Base-by-base conservation (phyloP, 2,329 filamentous ascomycete genomes). In the Elsinoe necatrix region DNA sequence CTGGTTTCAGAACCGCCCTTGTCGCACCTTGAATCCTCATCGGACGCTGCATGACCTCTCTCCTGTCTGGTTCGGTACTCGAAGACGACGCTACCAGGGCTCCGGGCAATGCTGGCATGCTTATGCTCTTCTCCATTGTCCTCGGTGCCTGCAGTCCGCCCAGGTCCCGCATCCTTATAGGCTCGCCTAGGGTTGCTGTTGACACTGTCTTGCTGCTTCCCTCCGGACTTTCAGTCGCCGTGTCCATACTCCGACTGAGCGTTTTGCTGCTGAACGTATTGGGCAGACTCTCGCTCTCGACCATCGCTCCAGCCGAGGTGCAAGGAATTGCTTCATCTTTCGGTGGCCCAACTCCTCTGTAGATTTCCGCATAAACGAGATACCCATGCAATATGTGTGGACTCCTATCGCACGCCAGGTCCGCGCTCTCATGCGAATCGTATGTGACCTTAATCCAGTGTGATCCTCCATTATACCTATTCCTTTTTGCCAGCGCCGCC, bases 391-490 rank as follows among this genome's bases (percentile, higher is more conserved):
- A 70, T 55, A 66, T 68, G 59, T 77, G 74, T 7, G 76, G 76
- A 29, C 70, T 73, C 58, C 72, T 70, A 57, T 75, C 71, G 60
- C 72, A 73, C 20, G 75, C 76, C 58, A 73, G 66, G 59, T 78
- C 76, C 0, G 75, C 75, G 2, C 75, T 73, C 60, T 75, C 71
- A 16, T 72, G 69, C 3, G 72, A 74, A 62, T 77, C 73, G 59
- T 78, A 79, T 1, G 76, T 79, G 56, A 79, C 72, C 60, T 78
- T 79, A 60, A 96, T 89, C 92, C 92, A 97, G 75, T 95, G 88
- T 63, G 87, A 81, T 42, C 92, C 92, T 51, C 89, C 87, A 45
- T 85, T 86, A 60, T 89, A 90, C 60, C 80, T 81, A 71, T 91
- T 89, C 66, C 92, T 88, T 69, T 91, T 86, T 55, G 80, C 77